phyloP scores from a whole-genome alignment of 345 rosid species.

The Eucalyptus curtisii region DNA sequence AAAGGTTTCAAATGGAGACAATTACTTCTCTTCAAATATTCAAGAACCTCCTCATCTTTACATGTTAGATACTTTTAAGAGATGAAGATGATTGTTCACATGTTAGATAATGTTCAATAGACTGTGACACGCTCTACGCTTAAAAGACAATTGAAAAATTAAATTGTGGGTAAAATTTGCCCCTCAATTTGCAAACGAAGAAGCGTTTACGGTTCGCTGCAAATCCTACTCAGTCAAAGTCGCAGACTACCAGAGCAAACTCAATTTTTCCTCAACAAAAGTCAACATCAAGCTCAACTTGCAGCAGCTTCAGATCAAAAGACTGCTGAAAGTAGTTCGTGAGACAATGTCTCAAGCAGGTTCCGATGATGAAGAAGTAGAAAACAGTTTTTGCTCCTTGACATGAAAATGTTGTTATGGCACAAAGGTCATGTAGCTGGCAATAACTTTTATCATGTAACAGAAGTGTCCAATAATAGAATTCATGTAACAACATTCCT shows the following conservation, averaged over 20 bases:
- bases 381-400: background rate
- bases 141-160: background rate
- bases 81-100: background rate
- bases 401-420: background rate
- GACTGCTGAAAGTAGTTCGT: background rate
- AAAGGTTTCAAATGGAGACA: too few species aligned
- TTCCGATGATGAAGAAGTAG: fast-evolving
- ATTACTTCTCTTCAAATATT: background rate
- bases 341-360: background rate
- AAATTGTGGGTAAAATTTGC: background rate
- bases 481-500: background rate
- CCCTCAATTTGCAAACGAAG: background rate
- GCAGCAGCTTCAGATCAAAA: background rate
- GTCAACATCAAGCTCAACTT: background rate
- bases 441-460: background rate
- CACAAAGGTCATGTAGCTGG: background rate
- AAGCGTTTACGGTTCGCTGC: background rate
- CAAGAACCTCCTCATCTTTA: background rate
- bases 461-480: background rate
- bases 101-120: background rate
- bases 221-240: background rate
- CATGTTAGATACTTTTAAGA: background rate
- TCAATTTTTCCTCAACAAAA: background rate
- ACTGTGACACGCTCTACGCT: background rate
- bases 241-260: background rate